phyloP scores from a whole-genome alignment of 2,329 filamentous ascomycete species.

The Endocalyx cinctus region DNA sequence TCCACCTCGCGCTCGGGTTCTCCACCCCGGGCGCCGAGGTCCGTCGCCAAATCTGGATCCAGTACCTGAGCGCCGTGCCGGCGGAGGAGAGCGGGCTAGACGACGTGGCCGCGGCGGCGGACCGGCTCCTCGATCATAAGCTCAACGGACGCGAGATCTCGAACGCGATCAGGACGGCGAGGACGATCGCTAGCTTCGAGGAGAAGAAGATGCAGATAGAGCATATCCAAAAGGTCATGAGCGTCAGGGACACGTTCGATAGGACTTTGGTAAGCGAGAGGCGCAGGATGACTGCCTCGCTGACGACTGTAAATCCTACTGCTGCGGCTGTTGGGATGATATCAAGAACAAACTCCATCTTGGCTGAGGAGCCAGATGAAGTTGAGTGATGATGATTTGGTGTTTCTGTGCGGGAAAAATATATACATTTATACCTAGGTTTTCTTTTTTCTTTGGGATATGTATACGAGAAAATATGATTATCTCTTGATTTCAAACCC shows the following conservation, averaged over 20 bases:
- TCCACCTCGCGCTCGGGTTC: constrained; percentile 33
- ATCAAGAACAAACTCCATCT: constrained; percentile 7
- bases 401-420: too few relatives aligned
- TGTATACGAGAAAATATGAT: too few relatives aligned
- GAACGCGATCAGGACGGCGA: constrained; percentile 13
- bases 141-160: constrained; percentile 18
- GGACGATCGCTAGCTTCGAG: constrained; percentile 7
- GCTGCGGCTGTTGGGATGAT: too few relatives aligned
- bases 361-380: constrained; percentile 6
- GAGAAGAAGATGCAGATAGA: constrained; percentile 5
- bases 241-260: constrained; percentile 6
- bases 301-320: constrained; percentile 1
- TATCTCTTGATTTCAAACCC: too few relatives aligned
- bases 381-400: too few relatives aligned
- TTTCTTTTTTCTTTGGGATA: too few relatives aligned
- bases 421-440: too few relatives aligned
- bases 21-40: constrained; percentile 3
- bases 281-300: constrained; percentile 3
- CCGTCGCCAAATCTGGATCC: constrained; percentile 7
- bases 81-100: constrained; percentile 7
- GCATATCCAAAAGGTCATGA: constrained; percentile 8
- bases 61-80: constrained; percentile 2
- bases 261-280: constrained; percentile 6
- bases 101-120: constrained; percentile 1
- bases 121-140: constrained; percentile 3